Evolutionary conservation across 2,329 filamentous ascomycete genomes (phyloP).

Genomic region (Coccinonectria pachysandricola): DNA sequence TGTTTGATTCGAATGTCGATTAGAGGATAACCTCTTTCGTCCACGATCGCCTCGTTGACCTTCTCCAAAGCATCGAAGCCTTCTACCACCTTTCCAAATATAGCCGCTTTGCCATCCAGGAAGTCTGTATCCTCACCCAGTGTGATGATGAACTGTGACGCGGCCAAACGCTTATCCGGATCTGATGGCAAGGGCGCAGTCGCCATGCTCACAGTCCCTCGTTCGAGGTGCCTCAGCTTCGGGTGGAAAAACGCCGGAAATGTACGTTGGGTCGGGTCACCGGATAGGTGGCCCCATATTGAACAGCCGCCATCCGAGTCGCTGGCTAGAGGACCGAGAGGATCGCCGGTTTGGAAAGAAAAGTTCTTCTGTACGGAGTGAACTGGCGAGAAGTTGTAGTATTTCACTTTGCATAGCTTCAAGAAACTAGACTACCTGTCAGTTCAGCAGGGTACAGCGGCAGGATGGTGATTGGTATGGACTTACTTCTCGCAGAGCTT

Average conservation of each 20-base stretch:
- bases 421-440: constrained; percentile 63
- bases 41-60: constrained; percentile 82
- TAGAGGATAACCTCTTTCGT: constrained; percentile 74
- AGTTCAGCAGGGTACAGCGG: constrained; percentile 11
- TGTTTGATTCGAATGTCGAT: constrained; percentile 94
- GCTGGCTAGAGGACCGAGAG: constrained; percentile 72
- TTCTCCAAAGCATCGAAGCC: constrained; percentile 91
- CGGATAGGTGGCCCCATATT: constrained; percentile 78
- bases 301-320: constrained; percentile 88
- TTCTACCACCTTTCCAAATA: constrained; percentile 92
- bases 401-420: constrained; percentile 97
- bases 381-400: constrained; percentile 94
- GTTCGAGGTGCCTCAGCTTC: constrained; percentile 79
- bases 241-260: constrained; percentile 79
- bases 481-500: constrained; percentile 91
- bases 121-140: constrained; percentile 83
- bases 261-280: constrained; percentile 55
- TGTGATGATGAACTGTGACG: constrained; percentile 89
- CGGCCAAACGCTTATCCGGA: constrained; percentile 71
- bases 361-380: constrained; percentile 91
- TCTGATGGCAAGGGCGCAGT: constrained; percentile 68
- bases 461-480: background rate
- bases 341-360: constrained; percentile 92
- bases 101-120: constrained; percentile 83
- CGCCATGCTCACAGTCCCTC: constrained; percentile 96